phyloP scores from a whole-genome alignment of 805 yeast genomes.

The Candida lessepsii region DNA sequence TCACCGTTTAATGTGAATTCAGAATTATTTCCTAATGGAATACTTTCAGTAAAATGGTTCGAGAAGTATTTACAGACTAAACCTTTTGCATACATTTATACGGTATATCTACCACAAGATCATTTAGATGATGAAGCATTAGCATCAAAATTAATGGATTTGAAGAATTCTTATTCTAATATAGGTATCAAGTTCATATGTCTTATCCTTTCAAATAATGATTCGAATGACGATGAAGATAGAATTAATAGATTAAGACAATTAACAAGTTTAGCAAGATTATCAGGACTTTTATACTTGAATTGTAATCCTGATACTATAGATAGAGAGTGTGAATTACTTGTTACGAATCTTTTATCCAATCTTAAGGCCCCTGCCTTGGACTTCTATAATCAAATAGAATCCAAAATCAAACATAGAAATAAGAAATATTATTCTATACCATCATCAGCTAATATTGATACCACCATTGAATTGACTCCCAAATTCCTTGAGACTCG shows the following conservation, averaged over 20 bases:
- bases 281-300: constrained; percentile 30
- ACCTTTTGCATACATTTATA: constrained; percentile 33
- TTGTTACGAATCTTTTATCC: constrained; percentile 30
- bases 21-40: constrained; percentile 28
- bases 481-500: constrained; percentile 40
- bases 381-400: constrained; percentile 35
- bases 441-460: constrained; percentile 26
- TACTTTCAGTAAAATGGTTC: constrained; percentile 35
- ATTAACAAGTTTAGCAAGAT: constrained; percentile 28
- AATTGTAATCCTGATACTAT: constrained; percentile 15
- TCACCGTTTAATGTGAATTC: constrained; percentile 40
- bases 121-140: constrained; percentile 16
- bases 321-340: constrained; percentile 29
- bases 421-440: constrained; percentile 35
- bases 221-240: constrained; percentile 18
- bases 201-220: constrained; percentile 21
- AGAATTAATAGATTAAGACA: constrained; percentile 26
- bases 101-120: constrained; percentile 18
- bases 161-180: constrained; percentile 14
- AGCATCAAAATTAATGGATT: constrained; percentile 17
- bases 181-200: constrained; percentile 22
- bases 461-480: constrained; percentile 29
- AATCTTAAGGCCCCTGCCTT: constrained; percentile 27
- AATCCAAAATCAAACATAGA: constrained; percentile 32
- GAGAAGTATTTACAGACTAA: constrained; percentile 27